Base-by-base conservation (phyloP, 148 eudicot genomes). In the Persicaria tinctoria region DNA sequence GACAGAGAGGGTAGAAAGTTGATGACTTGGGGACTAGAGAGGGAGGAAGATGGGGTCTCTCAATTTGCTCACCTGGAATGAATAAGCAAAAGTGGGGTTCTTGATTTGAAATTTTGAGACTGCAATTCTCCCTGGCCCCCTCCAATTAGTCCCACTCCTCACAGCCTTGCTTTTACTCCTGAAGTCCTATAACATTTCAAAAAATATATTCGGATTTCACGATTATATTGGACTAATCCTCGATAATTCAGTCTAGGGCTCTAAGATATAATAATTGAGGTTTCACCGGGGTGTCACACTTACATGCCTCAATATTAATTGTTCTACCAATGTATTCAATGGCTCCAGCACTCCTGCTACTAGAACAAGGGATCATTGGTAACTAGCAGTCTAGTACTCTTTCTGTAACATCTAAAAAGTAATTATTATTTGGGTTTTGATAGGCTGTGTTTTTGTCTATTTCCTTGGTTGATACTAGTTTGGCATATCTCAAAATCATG, bases 11-110 rank as follows among this genome's bases (percentile, higher is more conserved):
- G 64, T 59, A 63, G 41, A 27, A 63, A 63, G 68, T 63, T 32
- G 68, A 63, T 63, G 32, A 63, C 68, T 63, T 63, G 68, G 68
- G 53, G 68, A 63, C 7, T 63, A 27, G 68, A 63, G 46, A 63
- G 38, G 66, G 41, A 60, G 66, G 66, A 60, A 60, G 66, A 27
- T 23, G 66, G 66, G 66, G 66, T 60, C 66, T 60, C 41, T 55
- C 7, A 63, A 32, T 32, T 50, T 27, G 68, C 68, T 63, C 32
- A 63, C 46, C 68, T 63, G 68, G 68, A 63, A 27, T 27, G 5
- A 63, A 45, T 38, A 63, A 63, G 45, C 68, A 63, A 63, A 32
- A 63, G 68, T 63, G 68, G 68, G 68, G 68, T 63, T 63, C 68
- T 63, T 32, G 68, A 63, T 63, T 63, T 63, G 68, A 63, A 63